Conservation (phyloP, 2,329 filamentous ascomycete genomes). For the Colletotrichum agaves region DNA sequence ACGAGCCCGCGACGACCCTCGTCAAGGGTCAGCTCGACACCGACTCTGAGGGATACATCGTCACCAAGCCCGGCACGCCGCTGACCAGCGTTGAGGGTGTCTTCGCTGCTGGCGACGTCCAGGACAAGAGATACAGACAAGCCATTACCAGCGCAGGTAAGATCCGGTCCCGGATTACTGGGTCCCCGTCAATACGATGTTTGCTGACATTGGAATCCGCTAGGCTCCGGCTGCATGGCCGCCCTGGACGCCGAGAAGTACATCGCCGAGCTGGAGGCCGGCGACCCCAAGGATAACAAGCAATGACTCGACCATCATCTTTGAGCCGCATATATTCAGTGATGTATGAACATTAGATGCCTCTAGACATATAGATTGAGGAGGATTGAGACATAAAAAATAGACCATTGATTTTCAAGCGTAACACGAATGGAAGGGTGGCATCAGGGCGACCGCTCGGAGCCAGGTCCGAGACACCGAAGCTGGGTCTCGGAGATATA, state of each 20-base stretch:
- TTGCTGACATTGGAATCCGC: slow-evolving; percentile 37
- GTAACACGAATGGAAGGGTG: background rate
- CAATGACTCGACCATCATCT: slow-evolving; percentile 37
- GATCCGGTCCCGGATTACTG: slow-evolving; percentile 47
- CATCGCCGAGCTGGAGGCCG: slow-evolving; percentile 78
- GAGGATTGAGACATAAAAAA: slow-evolving; percentile 17
- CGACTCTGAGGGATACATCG: slow-evolving; percentile 90
- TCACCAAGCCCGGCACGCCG: slow-evolving; percentile 89
- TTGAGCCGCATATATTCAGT: slow-evolving; percentile 6
- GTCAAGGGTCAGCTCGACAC: slow-evolving; percentile 91
- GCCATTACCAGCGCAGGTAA: slow-evolving; percentile 96
- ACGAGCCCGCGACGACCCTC: slow-evolving; percentile 91
- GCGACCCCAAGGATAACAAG: slow-evolving; percentile 36
- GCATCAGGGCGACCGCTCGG: background rate
- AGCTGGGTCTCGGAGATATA: slow-evolving; percentile 22
- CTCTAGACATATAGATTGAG: slow-evolving; percentile 17
- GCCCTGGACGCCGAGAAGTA: slow-evolving; percentile 96
- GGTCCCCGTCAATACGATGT: background rate
- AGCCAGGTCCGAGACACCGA: slow-evolving; percentile 26
- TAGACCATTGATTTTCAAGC: slow-evolving; percentile 25
- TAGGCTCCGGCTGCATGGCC: slow-evolving; percentile 93
- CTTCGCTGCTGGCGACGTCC: slow-evolving; percentile 96
- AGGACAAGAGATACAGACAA: slow-evolving; percentile 98
- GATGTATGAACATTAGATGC: slow-evolving; percentile 17
- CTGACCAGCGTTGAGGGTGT: slow-evolving; percentile 90